These are phyloP conservation scores for Thymus mandschuricus DNA, from an alignment of 257 asterid species.

Conservation along the genomic window DNA sequence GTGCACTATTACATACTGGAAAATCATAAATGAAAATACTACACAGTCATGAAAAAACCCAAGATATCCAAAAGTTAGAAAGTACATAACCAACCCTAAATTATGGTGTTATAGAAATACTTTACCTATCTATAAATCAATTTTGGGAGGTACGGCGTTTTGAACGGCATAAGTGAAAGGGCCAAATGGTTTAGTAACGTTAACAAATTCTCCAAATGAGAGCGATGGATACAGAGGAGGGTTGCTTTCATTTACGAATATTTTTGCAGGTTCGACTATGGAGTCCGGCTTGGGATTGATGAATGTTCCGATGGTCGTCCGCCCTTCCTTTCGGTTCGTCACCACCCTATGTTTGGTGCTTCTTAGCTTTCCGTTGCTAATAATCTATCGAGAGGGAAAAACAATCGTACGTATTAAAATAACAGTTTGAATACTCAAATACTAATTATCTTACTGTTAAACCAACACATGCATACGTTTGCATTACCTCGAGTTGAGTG, in stretches of 20 bases:
- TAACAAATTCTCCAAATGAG: slow-evolving; percentile 44
- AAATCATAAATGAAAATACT: too few species aligned
- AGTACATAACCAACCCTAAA: too few species aligned
- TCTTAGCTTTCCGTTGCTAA: slow-evolving; percentile 55
- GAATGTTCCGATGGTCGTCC: slow-evolving; percentile 51
- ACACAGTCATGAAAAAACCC: too few species aligned
- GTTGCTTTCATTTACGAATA: slow-evolving; percentile 41
- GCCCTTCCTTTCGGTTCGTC: slow-evolving; percentile 38
- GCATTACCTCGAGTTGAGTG: slow-evolving; percentile 55
- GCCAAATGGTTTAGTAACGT: slow-evolving; percentile 49
- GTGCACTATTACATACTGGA: too few species aligned
- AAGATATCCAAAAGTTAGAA: too few species aligned
- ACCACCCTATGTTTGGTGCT: slow-evolving; percentile 59
- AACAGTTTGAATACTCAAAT: too few species aligned
- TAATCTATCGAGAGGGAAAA: slow-evolving; percentile 28
- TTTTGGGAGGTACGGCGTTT: slow-evolving; percentile 1
- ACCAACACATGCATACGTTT: too few species aligned
- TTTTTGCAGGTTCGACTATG: slow-evolving; percentile 48
- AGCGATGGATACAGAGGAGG: slow-evolving; percentile 50
- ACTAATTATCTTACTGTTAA: too few species aligned
- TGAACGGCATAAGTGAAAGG: slow-evolving; percentile 40
- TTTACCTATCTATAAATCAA: not conserved
- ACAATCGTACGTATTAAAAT: too few species aligned
- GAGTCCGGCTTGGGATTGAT: slow-evolving; percentile 48
- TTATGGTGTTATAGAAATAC: too few species aligned